Conservation (phyloP, 2,329 filamentous ascomycete genomes). For the Xylariaceae sp. region DNA sequence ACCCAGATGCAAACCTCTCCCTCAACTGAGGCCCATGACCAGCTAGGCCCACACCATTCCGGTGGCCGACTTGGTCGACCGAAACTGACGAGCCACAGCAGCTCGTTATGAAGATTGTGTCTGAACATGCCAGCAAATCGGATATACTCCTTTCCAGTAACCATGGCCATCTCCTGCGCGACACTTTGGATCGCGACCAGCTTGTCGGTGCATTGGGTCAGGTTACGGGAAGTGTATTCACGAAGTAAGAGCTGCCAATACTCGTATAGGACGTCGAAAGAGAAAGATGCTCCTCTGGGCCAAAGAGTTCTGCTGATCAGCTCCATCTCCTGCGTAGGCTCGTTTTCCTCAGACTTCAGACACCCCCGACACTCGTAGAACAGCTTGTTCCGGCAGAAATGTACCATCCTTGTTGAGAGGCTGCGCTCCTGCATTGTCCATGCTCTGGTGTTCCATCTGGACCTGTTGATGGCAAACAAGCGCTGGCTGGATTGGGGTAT, state of each 20-base stretch:
- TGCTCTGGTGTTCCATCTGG: constrained; percentile 13
- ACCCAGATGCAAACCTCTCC: constrained; percentile 10
- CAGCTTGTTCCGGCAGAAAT: constrained; percentile 14
- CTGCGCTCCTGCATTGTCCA: constrained; percentile 19
- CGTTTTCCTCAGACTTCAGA: constrained; percentile 13
- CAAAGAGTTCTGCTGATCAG: constrained; percentile 7
- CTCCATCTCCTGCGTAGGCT: constrained; percentile 9
- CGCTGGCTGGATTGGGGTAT: constrained; percentile 6
- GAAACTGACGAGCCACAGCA: constrained; percentile 8
- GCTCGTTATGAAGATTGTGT: constrained; percentile 7
- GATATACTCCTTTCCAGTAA: constrained; percentile 8
- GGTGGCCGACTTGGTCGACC: constrained; percentile 1
- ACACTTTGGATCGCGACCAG: constrained; percentile 15
- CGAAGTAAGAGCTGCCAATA: constrained; percentile 10
- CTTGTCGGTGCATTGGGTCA: constrained; percentile 9
- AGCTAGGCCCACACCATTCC: constrained; percentile 13
- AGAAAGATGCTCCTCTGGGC: constrained; percentile 4
- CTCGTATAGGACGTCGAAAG: constrained; percentile 3
- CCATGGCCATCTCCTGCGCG: constrained; percentile 10
- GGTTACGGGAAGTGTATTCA: constrained; percentile 9
- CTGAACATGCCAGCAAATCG: constrained; percentile 12
- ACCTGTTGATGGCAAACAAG: constrained; percentile 8
- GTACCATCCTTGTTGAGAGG: constrained; percentile 13
- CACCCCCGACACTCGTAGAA: constrained; percentile 14
- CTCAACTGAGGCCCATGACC: constrained; percentile 16